These are phyloP conservation scores for Boehmeria nivea DNA, from an alignment of 306 rosid species.

Conservation along the genomic window DNA sequence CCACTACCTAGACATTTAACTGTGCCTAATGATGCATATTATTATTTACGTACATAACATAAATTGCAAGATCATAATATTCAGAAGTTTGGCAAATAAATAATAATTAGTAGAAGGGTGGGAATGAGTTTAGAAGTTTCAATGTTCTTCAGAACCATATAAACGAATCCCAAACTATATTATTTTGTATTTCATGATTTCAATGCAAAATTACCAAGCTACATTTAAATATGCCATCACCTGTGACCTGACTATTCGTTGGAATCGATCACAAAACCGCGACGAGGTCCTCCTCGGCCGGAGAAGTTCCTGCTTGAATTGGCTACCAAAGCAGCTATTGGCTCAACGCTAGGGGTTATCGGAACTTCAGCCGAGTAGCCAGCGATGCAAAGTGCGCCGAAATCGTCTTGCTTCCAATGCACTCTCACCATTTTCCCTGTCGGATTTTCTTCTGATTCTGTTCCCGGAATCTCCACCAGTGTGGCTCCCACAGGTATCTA, in stretches of 20 bases:
- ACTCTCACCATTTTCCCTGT: constrained; percentile 78
- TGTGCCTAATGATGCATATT: too few species aligned
- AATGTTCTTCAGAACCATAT: too few species aligned
- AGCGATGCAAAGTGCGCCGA: constrained; percentile 59
- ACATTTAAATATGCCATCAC: too few species aligned
- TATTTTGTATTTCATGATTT: too few species aligned
- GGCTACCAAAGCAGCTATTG: constrained; percentile 24
- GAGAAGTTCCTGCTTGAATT: constrained; percentile 14
- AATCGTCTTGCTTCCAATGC: constrained; percentile 81
- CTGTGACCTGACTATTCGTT: constrained; percentile 19
- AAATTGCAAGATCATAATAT: too few species aligned
- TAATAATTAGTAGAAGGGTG: too few species aligned
- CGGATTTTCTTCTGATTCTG: constrained; percentile 52
- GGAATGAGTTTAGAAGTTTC: too few species aligned
- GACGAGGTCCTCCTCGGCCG: constrained; percentile 22
- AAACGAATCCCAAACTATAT: too few species aligned
- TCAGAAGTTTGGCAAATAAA: too few species aligned
- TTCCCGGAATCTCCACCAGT: constrained; percentile 76
- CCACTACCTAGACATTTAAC: too few species aligned
- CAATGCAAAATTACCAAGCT: too few species aligned
- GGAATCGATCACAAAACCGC: constrained; percentile 58
- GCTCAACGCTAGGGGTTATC: constrained; percentile 33
- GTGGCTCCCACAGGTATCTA: constrained; percentile 76
- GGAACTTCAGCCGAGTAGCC: constrained; percentile 57
- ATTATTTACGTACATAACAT: too few species aligned